Evolutionary conservation across 257 asterid genomes (phyloP), one percentile per base, ranked within the genome.

Genomic region (Solanum chiquidenum): DNA sequence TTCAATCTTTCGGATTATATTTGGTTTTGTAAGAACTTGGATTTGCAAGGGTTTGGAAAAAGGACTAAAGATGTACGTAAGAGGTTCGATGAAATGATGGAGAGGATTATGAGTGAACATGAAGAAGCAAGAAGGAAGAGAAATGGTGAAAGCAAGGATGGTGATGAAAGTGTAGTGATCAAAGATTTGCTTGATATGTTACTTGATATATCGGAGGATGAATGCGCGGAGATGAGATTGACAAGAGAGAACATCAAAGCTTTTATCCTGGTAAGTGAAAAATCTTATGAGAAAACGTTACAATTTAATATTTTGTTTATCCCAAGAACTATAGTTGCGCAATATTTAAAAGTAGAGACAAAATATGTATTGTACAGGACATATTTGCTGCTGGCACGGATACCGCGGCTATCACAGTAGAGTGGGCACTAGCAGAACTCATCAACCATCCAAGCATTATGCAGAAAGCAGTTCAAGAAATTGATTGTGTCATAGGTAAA

Each of bases 381-480:
- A 90, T 95, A 87, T 95, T 94, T 84, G 91, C 91, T 4, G 98
- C 98, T 1, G 98, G 98, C 76, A 95, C 98, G 0, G 95, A 94
- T 83, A 94, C 98, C 83, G 92, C 98, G 75, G 98, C 98, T 8
- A 92, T 94, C 64, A 93, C 98, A 55, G 49, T 90, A 46, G 96
- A 95, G 83, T 95, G 98, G 98, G 98, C 98, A 55, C 71, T 95
- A 14, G 91, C 98, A 3, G 98, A 95, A 89, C 92, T 94, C 14
- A 94, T 95, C 62, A 95, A 95, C 75, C 92, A 93, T 86, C 98
- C 98, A 34, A 46, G 86, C 29, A 90, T 93, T 16, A 34, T 95
- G 87, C 49, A 89, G 40, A 95, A 89, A 10, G 94, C 94, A 29
- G 90, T 68, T 20, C 85, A 92, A 88, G 98, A 95, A 87, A 92